These are phyloP conservation scores for Theileria orientalis DNA, from an alignment of 169 alveolate genomes.

Conservation along the genomic window DNA sequence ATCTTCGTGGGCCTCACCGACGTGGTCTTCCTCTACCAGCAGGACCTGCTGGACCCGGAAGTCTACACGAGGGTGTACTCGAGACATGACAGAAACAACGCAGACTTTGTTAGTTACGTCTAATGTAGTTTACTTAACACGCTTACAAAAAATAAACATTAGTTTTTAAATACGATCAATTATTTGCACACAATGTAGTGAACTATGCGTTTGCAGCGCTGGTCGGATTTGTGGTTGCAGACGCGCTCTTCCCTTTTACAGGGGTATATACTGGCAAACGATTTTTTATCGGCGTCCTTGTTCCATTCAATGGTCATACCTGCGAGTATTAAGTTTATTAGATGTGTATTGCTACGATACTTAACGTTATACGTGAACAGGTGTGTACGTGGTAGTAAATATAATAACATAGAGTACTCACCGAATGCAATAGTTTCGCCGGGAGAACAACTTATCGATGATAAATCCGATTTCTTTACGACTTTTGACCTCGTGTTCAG, in stretches of 20 bases:
- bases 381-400: not conserved
- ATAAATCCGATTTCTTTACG: not conserved
- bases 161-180: too few species aligned
- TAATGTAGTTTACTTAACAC: slow-evolving; percentile 6
- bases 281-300: not conserved
- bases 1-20: slow-evolving; percentile 35
- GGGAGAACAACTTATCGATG: not conserved
- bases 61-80: slow-evolving; percentile 14
- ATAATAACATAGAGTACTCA: not conserved
- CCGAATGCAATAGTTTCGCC: slow-evolving; percentile 1
- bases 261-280: not conserved
- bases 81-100: slow-evolving; percentile 33
- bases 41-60: not conserved
- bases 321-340: not conserved
- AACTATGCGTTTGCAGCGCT: not conserved
- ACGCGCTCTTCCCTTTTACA: not conserved
- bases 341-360: not conserved
- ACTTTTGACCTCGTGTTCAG: not conserved
- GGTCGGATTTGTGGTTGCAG: not conserved
- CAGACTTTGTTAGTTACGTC: slow-evolving; percentile 34
- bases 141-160: not conserved
- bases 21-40: slow-evolving; percentile 17
- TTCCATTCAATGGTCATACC: slow-evolving; percentile 1
- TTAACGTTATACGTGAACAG: not conserved
- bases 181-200: slow-evolving; percentile 5